These are phyloP conservation scores for Paraglomus brasilianum DNA, from an alignment of 192 early-diverging fungal genomes.

Conservation along the genomic window DNA sequence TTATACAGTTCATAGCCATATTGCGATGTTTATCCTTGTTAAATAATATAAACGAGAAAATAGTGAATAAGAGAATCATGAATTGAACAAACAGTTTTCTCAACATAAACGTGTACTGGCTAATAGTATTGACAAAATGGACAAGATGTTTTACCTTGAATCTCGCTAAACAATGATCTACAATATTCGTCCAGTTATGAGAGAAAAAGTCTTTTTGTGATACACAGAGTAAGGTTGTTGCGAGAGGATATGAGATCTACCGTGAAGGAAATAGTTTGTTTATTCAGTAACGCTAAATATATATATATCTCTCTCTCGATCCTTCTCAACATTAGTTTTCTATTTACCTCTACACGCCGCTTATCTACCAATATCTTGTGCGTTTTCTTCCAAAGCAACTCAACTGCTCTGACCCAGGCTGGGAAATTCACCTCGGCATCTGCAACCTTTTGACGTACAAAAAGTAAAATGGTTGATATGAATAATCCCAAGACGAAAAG, in stretches of 20 bases:
- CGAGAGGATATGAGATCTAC: slow-evolving; percentile 79
- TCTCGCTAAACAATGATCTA: slow-evolving; percentile 67
- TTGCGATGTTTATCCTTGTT: slow-evolving; percentile 71
- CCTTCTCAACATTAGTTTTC: no score
- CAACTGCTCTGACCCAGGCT: slow-evolving; percentile 88
- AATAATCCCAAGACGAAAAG: neutral
- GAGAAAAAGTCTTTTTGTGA: slow-evolving; percentile 88
- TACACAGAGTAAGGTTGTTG: slow-evolving; percentile 87
- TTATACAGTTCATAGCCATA: slow-evolving; percentile 75
- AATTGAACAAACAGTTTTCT: neutral
- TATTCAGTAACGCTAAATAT: neutral
- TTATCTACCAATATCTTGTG: slow-evolving; percentile 41
- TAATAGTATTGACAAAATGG: neutral
- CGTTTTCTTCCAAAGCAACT: slow-evolving; percentile 72
- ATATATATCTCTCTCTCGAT: no score
- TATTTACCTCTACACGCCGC: neutral
- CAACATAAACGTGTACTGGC: no score
- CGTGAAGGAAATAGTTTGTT: neutral
- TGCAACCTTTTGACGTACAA: slow-evolving; percentile 60
- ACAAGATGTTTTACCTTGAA: slow-evolving; percentile 41
- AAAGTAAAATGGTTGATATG: slow-evolving; percentile 24
- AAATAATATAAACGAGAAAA: no score
- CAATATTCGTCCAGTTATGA: slow-evolving; percentile 68
- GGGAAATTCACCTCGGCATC: slow-evolving; percentile 94
- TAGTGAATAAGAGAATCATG: no score